Evolutionary conservation across 441 rosid genomes (phyloP).

Genomic region (Erysimum pusillum): DNA sequence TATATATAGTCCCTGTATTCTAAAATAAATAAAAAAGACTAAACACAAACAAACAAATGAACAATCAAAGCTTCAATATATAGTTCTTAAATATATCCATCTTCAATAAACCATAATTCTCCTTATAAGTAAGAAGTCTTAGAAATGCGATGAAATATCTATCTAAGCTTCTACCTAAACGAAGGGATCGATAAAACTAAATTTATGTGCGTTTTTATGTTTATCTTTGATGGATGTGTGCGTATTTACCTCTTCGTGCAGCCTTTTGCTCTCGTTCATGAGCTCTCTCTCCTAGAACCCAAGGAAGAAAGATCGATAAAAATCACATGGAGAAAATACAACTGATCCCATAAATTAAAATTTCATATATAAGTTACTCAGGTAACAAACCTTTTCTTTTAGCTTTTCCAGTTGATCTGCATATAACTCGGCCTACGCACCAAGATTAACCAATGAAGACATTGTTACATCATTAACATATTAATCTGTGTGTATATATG

Average conservation of each 20-base stretch:
- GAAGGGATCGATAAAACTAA: not conserved
- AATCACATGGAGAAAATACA: not conserved
- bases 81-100: conserved; percentile 1
- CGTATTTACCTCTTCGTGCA: conserved; percentile 37
- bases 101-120: not conserved
- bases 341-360: not conserved
- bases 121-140: not conserved
- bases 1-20: no score
- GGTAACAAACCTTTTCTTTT: conserved; percentile 30
- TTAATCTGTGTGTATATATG: no score
- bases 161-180: conserved; percentile 8
- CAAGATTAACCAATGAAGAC: conserved; percentile 31
- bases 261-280: conserved; percentile 31
- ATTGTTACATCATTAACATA: conserved; percentile 5
- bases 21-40: no score
- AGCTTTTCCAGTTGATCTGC: conserved; percentile 27
- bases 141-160: not conserved
- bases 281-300: conserved; percentile 36
- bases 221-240: not conserved
- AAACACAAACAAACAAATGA: no score
- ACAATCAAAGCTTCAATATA: not conserved
- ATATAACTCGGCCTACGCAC: conserved; percentile 42
- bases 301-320: not conserved
- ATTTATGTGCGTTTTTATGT: not conserved
- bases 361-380: not conserved